These are phyloP conservation scores for Hibiscus trionum DNA, from an alignment of 345 rosid species.

Conservation along the genomic window DNA sequence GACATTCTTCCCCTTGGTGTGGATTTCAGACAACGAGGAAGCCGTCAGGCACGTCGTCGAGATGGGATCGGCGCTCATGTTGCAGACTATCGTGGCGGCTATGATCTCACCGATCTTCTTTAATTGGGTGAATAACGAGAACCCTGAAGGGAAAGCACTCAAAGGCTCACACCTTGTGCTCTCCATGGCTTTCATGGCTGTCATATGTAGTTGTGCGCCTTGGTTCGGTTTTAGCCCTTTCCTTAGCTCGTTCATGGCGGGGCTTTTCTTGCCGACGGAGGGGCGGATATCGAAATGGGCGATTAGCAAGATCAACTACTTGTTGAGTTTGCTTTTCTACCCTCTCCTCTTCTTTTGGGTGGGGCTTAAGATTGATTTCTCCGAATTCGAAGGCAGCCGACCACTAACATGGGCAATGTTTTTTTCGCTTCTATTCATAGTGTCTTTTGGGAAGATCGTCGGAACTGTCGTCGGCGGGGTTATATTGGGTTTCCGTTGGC, in stretches of 20 bases:
- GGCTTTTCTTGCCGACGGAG: slow-evolving; percentile 67
- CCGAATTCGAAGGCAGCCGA: slow-evolving; percentile 16
- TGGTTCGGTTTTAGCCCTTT: slow-evolving; percentile 60
- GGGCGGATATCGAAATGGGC: slow-evolving; percentile 93
- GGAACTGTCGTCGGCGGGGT: slow-evolving; percentile 61
- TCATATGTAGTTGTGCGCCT: slow-evolving; percentile 58
- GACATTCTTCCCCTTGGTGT: slow-evolving; percentile 24
- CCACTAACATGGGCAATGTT: slow-evolving; percentile 46
- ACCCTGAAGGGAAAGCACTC: slow-evolving; percentile 89
- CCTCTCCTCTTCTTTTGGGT: slow-evolving; percentile 89
- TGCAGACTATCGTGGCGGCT: slow-evolving; percentile 60
- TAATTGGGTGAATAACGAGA: slow-evolving; percentile 91
- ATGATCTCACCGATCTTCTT: slow-evolving; percentile 58
- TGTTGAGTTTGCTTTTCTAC: slow-evolving; percentile 53
- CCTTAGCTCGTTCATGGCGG: slow-evolving; percentile 82
- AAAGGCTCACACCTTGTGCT: slow-evolving; percentile 91
- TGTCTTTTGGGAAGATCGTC: slow-evolving; percentile 42
- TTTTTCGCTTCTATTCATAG: slow-evolving; percentile 34
- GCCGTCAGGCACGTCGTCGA: slow-evolving; percentile 22
- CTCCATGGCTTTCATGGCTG: slow-evolving; percentile 67
- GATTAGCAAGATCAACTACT: slow-evolving; percentile 77
- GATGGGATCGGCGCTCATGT: slow-evolving; percentile 45
- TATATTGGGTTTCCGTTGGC: slow-evolving; percentile 66
- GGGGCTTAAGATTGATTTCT: slow-evolving; percentile 56
- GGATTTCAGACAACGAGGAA: not conserved